Evolutionary conservation across 2,329 filamentous ascomycete genomes (phyloP).

Genomic region (Fusarium transvaalense): DNA sequence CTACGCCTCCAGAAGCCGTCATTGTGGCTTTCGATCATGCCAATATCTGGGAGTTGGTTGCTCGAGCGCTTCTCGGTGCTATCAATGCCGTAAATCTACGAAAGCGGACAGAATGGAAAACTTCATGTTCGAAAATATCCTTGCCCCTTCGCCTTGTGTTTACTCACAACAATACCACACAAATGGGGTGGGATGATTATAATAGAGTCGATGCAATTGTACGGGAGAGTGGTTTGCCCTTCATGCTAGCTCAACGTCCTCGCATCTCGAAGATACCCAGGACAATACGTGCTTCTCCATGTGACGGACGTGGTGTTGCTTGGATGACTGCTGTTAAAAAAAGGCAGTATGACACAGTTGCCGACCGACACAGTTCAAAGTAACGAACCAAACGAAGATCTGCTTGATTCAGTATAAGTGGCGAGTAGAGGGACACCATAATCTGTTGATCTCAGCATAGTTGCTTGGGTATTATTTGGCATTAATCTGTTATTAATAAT

Average conservation of each 20-base stretch:
- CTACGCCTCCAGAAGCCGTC: constrained; percentile 52
- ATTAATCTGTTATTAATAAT: constrained; percentile 20
- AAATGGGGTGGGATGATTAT: constrained; percentile 61
- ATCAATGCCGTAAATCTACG: constrained; percentile 52
- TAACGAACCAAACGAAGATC: not conserved
- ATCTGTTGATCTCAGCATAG: constrained; percentile 37
- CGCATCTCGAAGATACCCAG: not conserved
- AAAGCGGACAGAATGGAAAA: constrained; percentile 56
- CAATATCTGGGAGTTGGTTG: constrained; percentile 56
- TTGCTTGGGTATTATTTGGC: constrained; percentile 55
- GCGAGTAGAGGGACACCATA: not conserved
- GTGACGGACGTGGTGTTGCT: constrained; percentile 8
- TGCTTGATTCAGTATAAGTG: not conserved
- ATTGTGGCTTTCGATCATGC: constrained; percentile 63
- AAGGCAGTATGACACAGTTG: not conserved
- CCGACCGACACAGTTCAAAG: not conserved
- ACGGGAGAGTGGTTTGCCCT: constrained; percentile 52
- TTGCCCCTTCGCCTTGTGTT: constrained; percentile 59
- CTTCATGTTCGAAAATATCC: constrained; percentile 52
- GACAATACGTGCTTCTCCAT: constrained; percentile 3
- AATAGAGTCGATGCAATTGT: constrained; percentile 59
- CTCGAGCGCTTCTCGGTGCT: constrained; percentile 54
- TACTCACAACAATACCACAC: constrained; percentile 59
- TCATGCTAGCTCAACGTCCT: not conserved
- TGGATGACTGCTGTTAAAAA: constrained; percentile 15